Evolutionary conservation across 208 protist species (phyloP), one percentile per base, ranked within the genome.

Genomic region (Leishmania major): DNA sequence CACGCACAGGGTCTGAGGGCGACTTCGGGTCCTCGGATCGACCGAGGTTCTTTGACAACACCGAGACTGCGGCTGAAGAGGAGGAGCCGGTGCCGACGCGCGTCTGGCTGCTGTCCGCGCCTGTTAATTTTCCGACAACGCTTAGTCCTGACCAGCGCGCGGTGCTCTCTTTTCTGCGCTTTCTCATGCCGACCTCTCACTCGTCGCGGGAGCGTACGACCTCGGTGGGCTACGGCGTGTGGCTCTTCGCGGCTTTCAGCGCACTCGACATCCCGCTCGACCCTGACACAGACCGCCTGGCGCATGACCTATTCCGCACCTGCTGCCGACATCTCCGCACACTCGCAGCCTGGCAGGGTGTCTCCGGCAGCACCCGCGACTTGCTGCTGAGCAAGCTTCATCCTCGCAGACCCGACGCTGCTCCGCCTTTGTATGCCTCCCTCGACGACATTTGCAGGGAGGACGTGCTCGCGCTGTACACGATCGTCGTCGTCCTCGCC

Each of bases 201-300:
- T 6, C 43, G 45, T 37, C 11, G 49, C 25, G 51, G 31, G 37
- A 25, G 35, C 59, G 66, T 31, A 69, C 37, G 17, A 40, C 8
- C 17, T 91, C 87, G 15, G 73, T 72, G 25, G 94, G 94, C 1
- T 94, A 90, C 59, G 92, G 94, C 1, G 81, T 91, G 81, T 97
- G 94, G 92, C 77, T 95, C 51, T 90, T 93, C 45, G 84, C 88
- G 13, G 86, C 84, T 31, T 86, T 94, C n/a, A 78, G 81, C 66
- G 87, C 87, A 13, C 79, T 97, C 5, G 94, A 97, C 78, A 90
- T 85, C 19, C 94, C 92, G 40, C 87, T 97, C 1, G 92, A 97
- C 66, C 92, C 94, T 2, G 92, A 97, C 81, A 91, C 92, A 45
- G 92, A 95, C 66, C 88, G 92, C 37, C 84, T 96, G 15, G 90